Base-by-base conservation (phyloP, 441 rosid genomes). In the Biscutella laevigata region DNA sequence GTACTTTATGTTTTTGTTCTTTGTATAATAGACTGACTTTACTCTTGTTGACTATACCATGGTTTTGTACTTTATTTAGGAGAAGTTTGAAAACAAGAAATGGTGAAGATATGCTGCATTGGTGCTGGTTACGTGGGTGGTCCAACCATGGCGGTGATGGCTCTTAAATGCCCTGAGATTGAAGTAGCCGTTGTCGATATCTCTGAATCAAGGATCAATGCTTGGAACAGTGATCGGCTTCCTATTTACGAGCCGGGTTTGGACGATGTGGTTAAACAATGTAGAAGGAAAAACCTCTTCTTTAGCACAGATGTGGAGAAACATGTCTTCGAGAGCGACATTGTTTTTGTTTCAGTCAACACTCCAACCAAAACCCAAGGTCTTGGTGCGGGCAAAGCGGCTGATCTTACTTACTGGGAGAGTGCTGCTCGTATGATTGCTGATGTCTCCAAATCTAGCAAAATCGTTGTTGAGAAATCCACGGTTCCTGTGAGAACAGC, bases 401-500 rank as follows among this genome's bases (percentile, higher is more conserved):
- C 84, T 3, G 88, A 78, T 51, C 61, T 81, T 50, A 81, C 88
- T 2, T 78, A 81, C 70, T 81, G 88, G 88, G 88, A 81, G 69
- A 81, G 84, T 47, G 84, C 84, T 10, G 88, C 84, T 27, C 75
- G 88, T 2, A 78, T 81, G 84, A 81, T 81, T 15, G 88, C 84
- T 27, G 82, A 81, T 62, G 81, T 81, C 6, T 67, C 88, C 3
- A 76, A 73, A 34, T 78, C 84, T 5, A 70, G 75, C 69, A 81
- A 81, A 43, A 81, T 78, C 4, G 79, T 76, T 22, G 88, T 78
- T 1, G 88, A 81, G 74, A 78, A 78, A 48, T 78, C 88, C 1
- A 81, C 88, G 0, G 84, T 81, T 8, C 84, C 82, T 0, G 84
- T 81, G 38, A 81, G 76, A 42, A 81, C 84, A 22, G 88, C 88